Evolutionary conservation across 2,329 filamentous ascomycete genomes (phyloP).

Genomic region (Neoscytalidium dimidiatum): DNA sequence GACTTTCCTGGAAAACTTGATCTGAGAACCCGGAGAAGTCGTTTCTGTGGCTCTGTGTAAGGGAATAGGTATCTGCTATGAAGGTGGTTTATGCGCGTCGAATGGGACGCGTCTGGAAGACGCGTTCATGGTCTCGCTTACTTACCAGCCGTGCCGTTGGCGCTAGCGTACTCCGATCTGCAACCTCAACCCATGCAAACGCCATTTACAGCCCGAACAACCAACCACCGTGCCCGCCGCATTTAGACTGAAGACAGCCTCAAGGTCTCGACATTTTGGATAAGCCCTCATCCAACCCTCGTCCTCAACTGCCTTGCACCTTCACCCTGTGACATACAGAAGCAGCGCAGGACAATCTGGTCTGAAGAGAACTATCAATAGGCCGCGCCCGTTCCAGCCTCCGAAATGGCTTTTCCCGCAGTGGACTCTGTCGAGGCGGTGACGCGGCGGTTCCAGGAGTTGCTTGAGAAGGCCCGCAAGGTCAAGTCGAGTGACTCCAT

Average conservation of each 20-base stretch:
- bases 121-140: slow-evolving; percentile 22
- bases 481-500: slow-evolving; percentile 45
- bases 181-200: background rate
- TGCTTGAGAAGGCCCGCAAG: slow-evolving; percentile 43
- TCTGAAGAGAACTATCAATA: background rate
- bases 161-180: slow-evolving; percentile 11
- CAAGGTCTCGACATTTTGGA: background rate
- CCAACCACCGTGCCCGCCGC: background rate
- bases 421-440: slow-evolving; percentile 30
- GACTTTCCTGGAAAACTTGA: background rate
- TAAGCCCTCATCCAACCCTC: background rate
- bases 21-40: background rate
- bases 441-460: slow-evolving; percentile 36
- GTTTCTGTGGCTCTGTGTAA: too few species aligned
- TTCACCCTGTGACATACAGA: background rate
- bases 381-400: background rate
- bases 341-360: background rate
- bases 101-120: slow-evolving; percentile 16
- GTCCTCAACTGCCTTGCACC: background rate
- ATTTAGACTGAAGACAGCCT: background rate
- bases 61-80: too few species aligned
- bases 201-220: background rate
- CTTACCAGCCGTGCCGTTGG: too few species aligned
- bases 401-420: slow-evolving; percentile 31
- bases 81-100: slow-evolving; percentile 20